Base-by-base conservation (phyloP, 225 moss, liverwort and hornwort genomes). In the Bryum argenteum region DNA sequence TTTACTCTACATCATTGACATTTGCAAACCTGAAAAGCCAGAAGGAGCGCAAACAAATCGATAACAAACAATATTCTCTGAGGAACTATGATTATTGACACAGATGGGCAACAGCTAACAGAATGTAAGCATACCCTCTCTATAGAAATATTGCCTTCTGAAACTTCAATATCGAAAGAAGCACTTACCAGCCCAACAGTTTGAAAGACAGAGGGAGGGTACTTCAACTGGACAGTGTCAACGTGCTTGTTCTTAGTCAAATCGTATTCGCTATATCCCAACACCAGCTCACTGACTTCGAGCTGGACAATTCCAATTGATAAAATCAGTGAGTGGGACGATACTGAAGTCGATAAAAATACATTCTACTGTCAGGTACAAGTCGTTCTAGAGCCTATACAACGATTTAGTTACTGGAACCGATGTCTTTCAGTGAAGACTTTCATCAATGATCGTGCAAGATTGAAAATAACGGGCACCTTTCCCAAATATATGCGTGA, bases 401-500 rank as follows among this genome's bases (percentile, higher is more conserved):
- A 63, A 71, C 24, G 11, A 26, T 50, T 10, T 2, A 21, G 62
- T 7, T 20, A 21, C 17, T 58, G 22, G 52, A 67, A 67, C 14
- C n/a, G 21, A 18, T 9, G 11, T 44, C 54, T 57, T 67, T 66
- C 28, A 8, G 41, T 39, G 56, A 16, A 56, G 19, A 16, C 12
- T 38, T 37, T 26, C 54, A 19, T 40, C n/a, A 44, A 50, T 64
- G 61, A 11, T 42, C 10, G 51, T 74, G 58, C 47, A 76, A 61
- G 56, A 71, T 41, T 66, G n/a, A 22, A 66, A 12, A 60, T 37
- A 52, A 65, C 41, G 15, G n/a, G 63, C 58, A 88, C 88, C 88
- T 83, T 85, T 48, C 88, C 88, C 78, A 88, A 63, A 72, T 88
- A 80, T 73, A 85, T 48, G 12, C 85, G 85, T 10, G 88, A 85